Evolutionary conservation across 805 yeast species (phyloP), one percentile per base, ranked within the genome.

Genomic region (Yarrowia alimentaria): DNA sequence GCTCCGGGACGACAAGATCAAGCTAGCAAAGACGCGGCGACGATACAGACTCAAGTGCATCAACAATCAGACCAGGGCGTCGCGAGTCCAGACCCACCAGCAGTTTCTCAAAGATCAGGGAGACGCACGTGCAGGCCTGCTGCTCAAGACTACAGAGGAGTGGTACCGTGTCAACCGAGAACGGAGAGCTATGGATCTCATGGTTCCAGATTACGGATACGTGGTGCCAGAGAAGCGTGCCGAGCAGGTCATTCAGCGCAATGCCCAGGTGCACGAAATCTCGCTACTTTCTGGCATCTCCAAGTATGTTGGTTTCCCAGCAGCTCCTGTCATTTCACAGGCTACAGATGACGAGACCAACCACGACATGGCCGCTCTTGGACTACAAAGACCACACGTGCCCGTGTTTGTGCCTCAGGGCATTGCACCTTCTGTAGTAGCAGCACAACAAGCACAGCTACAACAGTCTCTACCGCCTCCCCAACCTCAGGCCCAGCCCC

Each of bases 141-240:
- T 91, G 40, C 73, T 78, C 54, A 74, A 78, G 6, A 85, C 95
- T 4, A 90, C 97, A 5, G 77, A 83, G 31, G 75, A 79, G 56
- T 93, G 98, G 98, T 91, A 91, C 69, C 83, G 85, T 57, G 85
- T 90, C 61, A 90, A 89, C 66, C 80, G 83, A 60, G 98, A 93
- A 64, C 75, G 97, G 59, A 75, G 94, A 56, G 80, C 80, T 35
- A 75, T 87, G 78, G 96, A 88, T 64, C 76, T 77, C 56, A 59
- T 79, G 45, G 68, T 71, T 45, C 73, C 83, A 34, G 71, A 75
- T 55, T 67, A 67, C 62, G 60, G 70, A 51, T 66, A 70, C 66
- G 61, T 65, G 56, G 62, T 74, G 37, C 70, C 77, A 51, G 60
- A 68, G 56, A 56, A 67, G 59, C 59, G 68, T 61, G 58, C 75